phyloP scores from a whole-genome alignment of 2,329 filamentous ascomycete genomes.

The Pleoardoris graminearum region DNA sequence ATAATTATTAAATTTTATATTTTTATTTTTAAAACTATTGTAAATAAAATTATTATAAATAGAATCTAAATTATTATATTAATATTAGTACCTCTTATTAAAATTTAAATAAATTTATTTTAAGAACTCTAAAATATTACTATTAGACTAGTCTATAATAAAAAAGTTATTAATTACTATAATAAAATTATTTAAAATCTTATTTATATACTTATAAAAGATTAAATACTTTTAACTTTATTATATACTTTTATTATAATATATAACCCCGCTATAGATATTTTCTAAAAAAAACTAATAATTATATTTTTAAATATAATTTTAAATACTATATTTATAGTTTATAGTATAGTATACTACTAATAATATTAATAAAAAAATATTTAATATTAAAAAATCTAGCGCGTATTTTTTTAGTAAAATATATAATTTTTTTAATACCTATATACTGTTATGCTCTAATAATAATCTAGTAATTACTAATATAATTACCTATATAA shows the following conservation, averaged over 20 bases:
- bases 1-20: constrained; percentile 8
- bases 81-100: background rate
- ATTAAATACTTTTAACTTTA: constrained; percentile 5
- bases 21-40: background rate
- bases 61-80: constrained; percentile 4
- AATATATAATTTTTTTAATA: background rate
- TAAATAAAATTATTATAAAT: constrained; percentile 4
- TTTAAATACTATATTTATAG: constrained; percentile 13
- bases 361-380: constrained; percentile 23
- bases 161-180: constrained; percentile 11
- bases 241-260: constrained; percentile 19
- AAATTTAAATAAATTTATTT: constrained; percentile 10
- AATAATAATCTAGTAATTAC: constrained; percentile 14
- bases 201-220: constrained; percentile 10
- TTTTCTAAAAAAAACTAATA: constrained; percentile 19
- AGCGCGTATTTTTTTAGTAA: constrained; percentile 6
- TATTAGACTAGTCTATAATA: background rate
- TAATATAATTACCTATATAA: constrained; percentile 13
- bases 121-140: background rate
- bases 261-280: constrained; percentile 24
- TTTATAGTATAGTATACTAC: constrained; percentile 22
- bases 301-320: constrained; percentile 29
- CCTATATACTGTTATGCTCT: background rate
- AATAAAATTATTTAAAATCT: constrained; percentile 4
- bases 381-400: constrained; percentile 11